phyloP scores from a whole-genome alignment of 305 asterid genomes.

The Petunia hybrid region DNA sequence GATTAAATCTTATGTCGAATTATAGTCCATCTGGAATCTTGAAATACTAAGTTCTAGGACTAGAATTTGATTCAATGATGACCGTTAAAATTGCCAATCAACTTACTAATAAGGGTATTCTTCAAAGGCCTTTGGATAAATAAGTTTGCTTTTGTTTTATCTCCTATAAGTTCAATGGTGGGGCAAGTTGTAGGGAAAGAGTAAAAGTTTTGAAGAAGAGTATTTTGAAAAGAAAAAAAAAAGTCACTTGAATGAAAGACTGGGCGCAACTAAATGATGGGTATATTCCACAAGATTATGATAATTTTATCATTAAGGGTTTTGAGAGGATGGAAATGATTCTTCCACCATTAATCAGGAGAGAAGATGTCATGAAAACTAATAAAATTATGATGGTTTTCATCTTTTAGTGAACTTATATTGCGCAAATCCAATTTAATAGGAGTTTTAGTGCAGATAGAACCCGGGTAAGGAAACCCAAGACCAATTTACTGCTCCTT shows the following conservation, averaged over 20 bases:
- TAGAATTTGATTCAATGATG: not conserved
- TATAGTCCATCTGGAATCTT: slow-evolving; percentile 9
- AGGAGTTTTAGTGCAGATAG: too few species aligned
- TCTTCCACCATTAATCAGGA: too few species aligned
- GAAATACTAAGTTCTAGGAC: not conserved
- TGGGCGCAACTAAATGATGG: too few species aligned
- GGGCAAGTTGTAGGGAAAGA: not conserved
- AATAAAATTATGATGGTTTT: too few species aligned
- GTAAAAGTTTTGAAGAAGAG: not conserved
- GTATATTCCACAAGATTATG: too few species aligned
- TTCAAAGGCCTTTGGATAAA: not conserved
- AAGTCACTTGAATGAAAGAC: too few species aligned
- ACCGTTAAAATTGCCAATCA: slow-evolving; percentile 14
- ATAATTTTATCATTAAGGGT: too few species aligned
- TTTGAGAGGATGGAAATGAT: too few species aligned
- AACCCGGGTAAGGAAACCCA: too few species aligned
- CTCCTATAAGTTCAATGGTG: not conserved
- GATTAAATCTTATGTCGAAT: slow-evolving; percentile 12
- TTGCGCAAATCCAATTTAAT: too few species aligned
- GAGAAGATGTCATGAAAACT: too few species aligned
- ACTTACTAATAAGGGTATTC: not conserved
- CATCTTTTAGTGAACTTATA: too few species aligned
- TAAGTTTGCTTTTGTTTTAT: not conserved
- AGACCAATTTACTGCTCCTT: not conserved
- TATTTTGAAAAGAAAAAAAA: not conserved